Evolutionary conservation across 441 rosid species (phyloP), one percentile per base, ranked within the genome.

Genomic region (Macaranga tanarius): DNA sequence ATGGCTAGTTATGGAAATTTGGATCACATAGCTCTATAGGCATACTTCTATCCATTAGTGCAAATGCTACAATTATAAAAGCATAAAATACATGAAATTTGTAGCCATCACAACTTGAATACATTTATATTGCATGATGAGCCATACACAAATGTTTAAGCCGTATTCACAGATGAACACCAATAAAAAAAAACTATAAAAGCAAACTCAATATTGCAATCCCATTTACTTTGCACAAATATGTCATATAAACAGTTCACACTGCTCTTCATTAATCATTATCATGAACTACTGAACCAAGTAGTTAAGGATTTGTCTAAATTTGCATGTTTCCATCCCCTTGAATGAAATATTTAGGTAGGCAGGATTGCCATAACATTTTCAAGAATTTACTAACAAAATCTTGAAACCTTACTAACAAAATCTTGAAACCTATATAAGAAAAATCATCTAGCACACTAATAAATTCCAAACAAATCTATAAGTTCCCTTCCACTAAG

Each of bases 1-100:
- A 88, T 25, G 90, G 93, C 77, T 72, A 84, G 70, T 80, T 87
- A 79, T 60, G 80, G 22, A 83, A 73, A 66, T 66, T 83, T 54
- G 67, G 58, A 71, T 73, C 81, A 34, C 73, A 76, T 10, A 70
- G 52, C 40, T 80, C 89, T 0, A 68, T 71, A 59, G 75, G 60
- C 17, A 79, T 72, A 76, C 80, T 78, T 51, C 85, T 75, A 51
- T 86, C 88, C 94, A 95, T 92, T 13, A 97, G 98, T 26, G 97
- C 97, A 90, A 95, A 92, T 76, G 99, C 98, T 92, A 89, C 88
- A 77, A 73, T 40, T 9, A 62, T 73, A 63, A 79, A 60, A 40
- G 55, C 28, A 48, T 22, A 59, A 62, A 8, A 54, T 54, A 47
- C 25, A 60, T 69, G 59, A 78, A 74, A 73, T 26, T 8, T 44